These are phyloP conservation scores for Halophytophthora polymorphica DNA, from an alignment of 352 stramenopile species.

Conservation along the genomic window DNA sequence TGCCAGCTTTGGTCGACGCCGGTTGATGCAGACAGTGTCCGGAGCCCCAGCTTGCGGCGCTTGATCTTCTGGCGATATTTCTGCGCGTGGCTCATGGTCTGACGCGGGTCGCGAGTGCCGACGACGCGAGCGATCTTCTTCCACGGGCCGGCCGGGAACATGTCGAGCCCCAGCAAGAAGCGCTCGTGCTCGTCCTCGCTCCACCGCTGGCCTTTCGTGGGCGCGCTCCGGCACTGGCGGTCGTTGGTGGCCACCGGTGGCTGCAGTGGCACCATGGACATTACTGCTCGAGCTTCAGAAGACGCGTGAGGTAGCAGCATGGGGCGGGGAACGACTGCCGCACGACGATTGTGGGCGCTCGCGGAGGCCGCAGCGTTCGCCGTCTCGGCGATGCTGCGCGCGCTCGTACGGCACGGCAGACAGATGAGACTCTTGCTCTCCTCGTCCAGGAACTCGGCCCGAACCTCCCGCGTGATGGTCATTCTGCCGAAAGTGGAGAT, in stretches of 20 bases:
- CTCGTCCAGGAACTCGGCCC: conserved; percentile 34
- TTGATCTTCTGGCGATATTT: conserved; percentile 57
- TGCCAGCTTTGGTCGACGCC: background rate
- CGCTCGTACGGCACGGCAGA: conserved; percentile 18
- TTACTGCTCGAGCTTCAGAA: background rate
- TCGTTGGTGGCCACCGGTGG: background rate
- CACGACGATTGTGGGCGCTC: background rate
- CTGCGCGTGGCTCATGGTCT: conserved; percentile 58
- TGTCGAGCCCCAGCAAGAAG: conserved; percentile 41
- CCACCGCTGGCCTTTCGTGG: conserved; percentile 33
- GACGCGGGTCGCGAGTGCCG: conserved; percentile 39
- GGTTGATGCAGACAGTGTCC: background rate
- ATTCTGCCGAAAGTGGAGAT: conserved; percentile 13
- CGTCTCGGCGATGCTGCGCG: conserved; percentile 1
- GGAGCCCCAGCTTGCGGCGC: conserved; percentile 24
- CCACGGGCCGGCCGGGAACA: conserved; percentile 47
- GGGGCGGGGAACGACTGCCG: background rate
- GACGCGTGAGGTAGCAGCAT: too few species aligned
- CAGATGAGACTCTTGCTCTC: conserved; percentile 32
- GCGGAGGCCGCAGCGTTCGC: background rate
- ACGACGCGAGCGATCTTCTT: conserved; percentile 42
- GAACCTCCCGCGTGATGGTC: conserved; percentile 35
- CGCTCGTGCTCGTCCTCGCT: conserved; percentile 47
- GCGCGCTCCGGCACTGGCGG: background rate
- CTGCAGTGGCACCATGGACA: background rate